phyloP scores from a whole-genome alignment of 108 stramenopile genomes.

The Nitzschia putrida region DNA sequence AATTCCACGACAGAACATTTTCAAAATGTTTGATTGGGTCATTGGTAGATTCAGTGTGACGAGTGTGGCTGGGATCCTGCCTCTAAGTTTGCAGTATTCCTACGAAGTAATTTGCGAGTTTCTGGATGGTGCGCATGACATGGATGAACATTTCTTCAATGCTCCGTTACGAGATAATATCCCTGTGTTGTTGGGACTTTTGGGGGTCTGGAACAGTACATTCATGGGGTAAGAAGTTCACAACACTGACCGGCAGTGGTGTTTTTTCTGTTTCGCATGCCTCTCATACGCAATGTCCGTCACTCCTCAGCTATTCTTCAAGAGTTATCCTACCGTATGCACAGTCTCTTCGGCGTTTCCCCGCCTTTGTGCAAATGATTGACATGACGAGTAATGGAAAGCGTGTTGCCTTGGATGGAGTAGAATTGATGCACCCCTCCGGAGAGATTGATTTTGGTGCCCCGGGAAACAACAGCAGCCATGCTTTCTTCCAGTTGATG shows the following conservation, averaged over 20 bases:
- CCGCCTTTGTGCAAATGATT: slow-evolving; percentile 96
- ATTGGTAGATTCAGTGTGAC: slow-evolving; percentile 91
- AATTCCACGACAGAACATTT: slow-evolving; percentile 80
- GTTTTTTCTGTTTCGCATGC: too few species aligned
- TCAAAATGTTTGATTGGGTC: slow-evolving; percentile 98
- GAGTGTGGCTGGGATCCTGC: slow-evolving; percentile 84
- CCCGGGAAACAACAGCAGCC: slow-evolving; percentile 93
- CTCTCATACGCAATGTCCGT: not conserved
- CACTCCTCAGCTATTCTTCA: slow-evolving; percentile 51
- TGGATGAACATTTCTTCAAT: slow-evolving; percentile 97
- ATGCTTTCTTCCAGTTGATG: slow-evolving; percentile 96
- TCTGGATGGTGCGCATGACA: slow-evolving; percentile 93
- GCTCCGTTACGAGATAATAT: slow-evolving; percentile 93
- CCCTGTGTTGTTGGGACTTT: slow-evolving; percentile 93
- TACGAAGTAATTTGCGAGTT: slow-evolving; percentile 76
- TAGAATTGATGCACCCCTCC: slow-evolving; percentile 52
- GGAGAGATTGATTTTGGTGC: slow-evolving; percentile 92
- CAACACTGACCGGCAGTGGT: not conserved
- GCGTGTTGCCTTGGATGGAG: slow-evolving; percentile 85
- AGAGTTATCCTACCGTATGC: slow-evolving; percentile 94
- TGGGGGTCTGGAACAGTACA: slow-evolving; percentile 98
- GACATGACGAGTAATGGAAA: slow-evolving; percentile 99
- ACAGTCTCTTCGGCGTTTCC: slow-evolving; percentile 88
- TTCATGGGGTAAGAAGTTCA: slow-evolving; percentile 79
- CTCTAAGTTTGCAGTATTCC: slow-evolving; percentile 90